Evolutionary conservation across 768 basidiomycete genomes (phyloP).

Genomic region (Suillus discolor): DNA sequence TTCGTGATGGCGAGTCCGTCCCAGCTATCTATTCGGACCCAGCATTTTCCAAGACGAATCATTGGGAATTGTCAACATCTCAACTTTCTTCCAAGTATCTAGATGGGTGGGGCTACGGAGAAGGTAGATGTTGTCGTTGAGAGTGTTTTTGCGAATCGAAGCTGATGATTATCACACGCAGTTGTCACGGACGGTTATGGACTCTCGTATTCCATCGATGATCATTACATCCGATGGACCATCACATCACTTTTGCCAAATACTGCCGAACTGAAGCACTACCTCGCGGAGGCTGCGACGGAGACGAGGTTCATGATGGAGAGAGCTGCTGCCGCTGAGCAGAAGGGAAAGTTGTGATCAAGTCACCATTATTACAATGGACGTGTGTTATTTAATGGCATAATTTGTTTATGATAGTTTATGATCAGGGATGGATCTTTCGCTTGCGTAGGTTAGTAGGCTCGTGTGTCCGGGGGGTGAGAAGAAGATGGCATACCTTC

Average conservation of each 20-base stretch:
- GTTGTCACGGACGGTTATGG: conserved; percentile 94
- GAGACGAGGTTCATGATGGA: conserved; percentile 80
- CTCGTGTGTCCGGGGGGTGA: neutral
- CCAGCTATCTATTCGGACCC: conserved; percentile 78
- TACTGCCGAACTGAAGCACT: conserved; percentile 62
- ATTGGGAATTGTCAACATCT: conserved; percentile 94
- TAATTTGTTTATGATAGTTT: neutral
- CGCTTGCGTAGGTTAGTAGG: neutral
- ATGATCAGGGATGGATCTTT: neutral
- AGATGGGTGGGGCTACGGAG: conserved; percentile 97
- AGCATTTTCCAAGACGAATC: conserved; percentile 66
- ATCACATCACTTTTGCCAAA: conserved; percentile 71
- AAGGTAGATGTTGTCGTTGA: conserved; percentile 55
- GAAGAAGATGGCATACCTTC: conserved; percentile 3
- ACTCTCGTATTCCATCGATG: conserved; percentile 86
- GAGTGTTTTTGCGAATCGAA: neutral
- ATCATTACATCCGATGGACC: conserved; percentile 86
- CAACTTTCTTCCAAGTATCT: conserved; percentile 81
- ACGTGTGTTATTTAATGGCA: conserved; percentile 9
- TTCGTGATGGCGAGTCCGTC: conserved; percentile 69
- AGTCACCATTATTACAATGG: neutral
- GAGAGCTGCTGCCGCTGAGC: conserved; percentile 50
- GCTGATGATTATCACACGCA: conserved; percentile 28
- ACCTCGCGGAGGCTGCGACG: conserved; percentile 78
- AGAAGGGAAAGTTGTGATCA: conserved; percentile 35